phyloP scores from a whole-genome alignment of 331 rosid genomes.

The Cydonia oblonga region DNA sequence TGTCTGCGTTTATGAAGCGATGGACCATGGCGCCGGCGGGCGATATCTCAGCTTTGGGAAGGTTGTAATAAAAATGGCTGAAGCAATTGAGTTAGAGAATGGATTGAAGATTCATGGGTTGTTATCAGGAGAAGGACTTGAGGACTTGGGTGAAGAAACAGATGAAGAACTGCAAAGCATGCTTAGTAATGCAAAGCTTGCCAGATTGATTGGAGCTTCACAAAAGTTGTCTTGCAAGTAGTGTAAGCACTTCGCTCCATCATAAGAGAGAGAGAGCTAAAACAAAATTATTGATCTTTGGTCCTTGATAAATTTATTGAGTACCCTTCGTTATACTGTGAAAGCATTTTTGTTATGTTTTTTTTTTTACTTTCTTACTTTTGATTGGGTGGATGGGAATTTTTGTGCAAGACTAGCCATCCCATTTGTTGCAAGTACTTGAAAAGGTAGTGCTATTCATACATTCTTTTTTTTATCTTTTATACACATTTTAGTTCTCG shows the following conservation, averaged over 20 bases:
- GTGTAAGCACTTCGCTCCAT: neutral
- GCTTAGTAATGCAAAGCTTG: conserved; percentile 7
- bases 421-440: too few relatives aligned
- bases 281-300: neutral
- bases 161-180: neutral
- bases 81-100: conserved; percentile 1
- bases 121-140: neutral
- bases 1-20: neutral
- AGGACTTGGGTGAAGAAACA: neutral
- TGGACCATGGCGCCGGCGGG: conserved; percentile 5
- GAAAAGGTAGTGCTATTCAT: too few relatives aligned
- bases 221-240: neutral
- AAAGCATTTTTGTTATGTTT: too few relatives aligned
- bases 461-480: too few relatives aligned
- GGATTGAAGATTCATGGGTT: neutral
- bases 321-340: too few relatives aligned
- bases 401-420: too few relatives aligned
- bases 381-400: too few relatives aligned
- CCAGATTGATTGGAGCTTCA: neutral
- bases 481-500: too few relatives aligned
- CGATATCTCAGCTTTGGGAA: conserved; percentile 5
- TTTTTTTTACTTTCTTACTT: too few relatives aligned
- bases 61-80: neutral
- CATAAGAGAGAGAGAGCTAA: neutral
- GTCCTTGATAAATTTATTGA: neutral